Evolutionary conservation across 306 rosid genomes (phyloP).

Genomic region (Acacia acuminata): DNA sequence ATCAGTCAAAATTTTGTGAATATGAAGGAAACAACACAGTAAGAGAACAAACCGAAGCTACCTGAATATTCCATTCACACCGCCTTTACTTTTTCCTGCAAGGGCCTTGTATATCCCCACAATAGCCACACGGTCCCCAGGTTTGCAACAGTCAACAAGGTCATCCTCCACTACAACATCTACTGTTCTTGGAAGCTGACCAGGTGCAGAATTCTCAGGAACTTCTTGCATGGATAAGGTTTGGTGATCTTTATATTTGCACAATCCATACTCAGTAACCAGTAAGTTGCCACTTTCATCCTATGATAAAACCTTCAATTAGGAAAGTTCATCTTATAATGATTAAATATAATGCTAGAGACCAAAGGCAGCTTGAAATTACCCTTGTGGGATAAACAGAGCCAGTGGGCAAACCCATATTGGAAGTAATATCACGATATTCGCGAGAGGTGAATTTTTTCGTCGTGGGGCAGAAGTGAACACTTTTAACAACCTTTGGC

Average conservation of each 20-base stretch:
- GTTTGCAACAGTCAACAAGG: slow-evolving; percentile 94
- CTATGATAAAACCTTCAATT: slow-evolving; percentile 38
- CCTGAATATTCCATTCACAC: slow-evolving; percentile 98
- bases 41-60: slow-evolving; percentile 38
- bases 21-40: neutral
- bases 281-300: slow-evolving; percentile 91
- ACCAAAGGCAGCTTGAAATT: slow-evolving; percentile 43
- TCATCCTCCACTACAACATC: slow-evolving; percentile 92
- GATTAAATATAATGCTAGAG: slow-evolving; percentile 25
- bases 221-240: slow-evolving; percentile 96
- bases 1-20: slow-evolving; percentile 28
- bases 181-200: slow-evolving; percentile 98
- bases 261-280: slow-evolving; percentile 93
- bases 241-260: slow-evolving; percentile 96
- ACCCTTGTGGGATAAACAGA: slow-evolving; percentile 99
- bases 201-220: slow-evolving; percentile 98
- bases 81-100: slow-evolving; percentile 86
- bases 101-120: slow-evolving; percentile 94
- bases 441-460: slow-evolving; percentile 73
- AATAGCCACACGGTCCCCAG: slow-evolving; percentile 95
- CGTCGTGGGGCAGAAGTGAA: slow-evolving; percentile 91
- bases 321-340: neutral
- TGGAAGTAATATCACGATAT: slow-evolving; percentile 93
- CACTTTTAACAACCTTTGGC: slow-evolving; percentile 98
- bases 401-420: slow-evolving; percentile 94